phyloP scores from a whole-genome alignment of 2,329 filamentous ascomycete species.

The Acrocalymma vagum region DNA sequence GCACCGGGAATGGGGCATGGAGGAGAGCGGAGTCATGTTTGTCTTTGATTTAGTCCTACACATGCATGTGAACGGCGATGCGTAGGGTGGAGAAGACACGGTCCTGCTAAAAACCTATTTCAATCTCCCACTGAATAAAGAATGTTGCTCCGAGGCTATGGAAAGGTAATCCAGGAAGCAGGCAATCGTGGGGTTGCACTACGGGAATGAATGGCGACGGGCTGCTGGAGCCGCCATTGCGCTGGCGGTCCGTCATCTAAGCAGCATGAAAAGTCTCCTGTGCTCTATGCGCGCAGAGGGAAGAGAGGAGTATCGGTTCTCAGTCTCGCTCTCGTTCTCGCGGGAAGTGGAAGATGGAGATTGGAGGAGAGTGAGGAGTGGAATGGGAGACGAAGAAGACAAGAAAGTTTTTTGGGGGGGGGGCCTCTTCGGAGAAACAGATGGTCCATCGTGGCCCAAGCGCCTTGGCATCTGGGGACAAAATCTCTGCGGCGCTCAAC shows the following conservation, averaged over 20 bases:
- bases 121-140: constrained; percentile 60
- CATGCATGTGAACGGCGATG: constrained; percentile 48
- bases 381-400: no score
- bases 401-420: no score
- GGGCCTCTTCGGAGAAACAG: no score
- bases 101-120: constrained; percentile 61
- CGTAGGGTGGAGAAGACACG: constrained; percentile 63
- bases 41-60: constrained; percentile 59
- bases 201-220: constrained; percentile 10
- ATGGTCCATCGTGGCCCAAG: no score
- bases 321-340: no score
- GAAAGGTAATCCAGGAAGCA: constrained; percentile 55
- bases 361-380: no score
- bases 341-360: no score
- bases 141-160: constrained; percentile 60
- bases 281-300: no score
- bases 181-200: constrained; percentile 56
- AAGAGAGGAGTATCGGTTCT: no score
- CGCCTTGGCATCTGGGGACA: constrained; percentile 22
- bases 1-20: background rate
- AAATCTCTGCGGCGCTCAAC: constrained; percentile 27
- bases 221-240: no score
- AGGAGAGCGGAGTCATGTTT: constrained; percentile 52
- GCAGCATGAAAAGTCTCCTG: no score
- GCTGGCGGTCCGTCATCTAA: no score